phyloP scores from a whole-genome alignment of 495 filamentous ascomycete genomes.

The Lophium mytilinum region DNA sequence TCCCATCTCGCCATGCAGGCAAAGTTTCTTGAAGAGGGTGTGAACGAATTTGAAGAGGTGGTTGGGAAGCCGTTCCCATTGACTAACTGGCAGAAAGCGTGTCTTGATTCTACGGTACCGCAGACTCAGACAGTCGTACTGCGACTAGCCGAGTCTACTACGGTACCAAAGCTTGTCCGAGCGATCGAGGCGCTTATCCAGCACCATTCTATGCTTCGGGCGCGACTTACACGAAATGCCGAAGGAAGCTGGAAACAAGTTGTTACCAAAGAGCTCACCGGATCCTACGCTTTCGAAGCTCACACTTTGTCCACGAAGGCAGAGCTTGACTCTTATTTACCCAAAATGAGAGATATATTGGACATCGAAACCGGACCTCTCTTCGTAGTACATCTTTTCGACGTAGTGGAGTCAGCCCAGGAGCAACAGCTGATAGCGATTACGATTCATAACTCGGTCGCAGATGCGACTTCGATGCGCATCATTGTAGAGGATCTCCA shows the following conservation, averaged over 20 bases:
- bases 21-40: constrained; percentile 10
- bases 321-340: constrained; percentile 1
- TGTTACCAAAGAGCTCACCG: constrained; percentile 19
- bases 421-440: constrained; percentile 12
- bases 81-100: constrained; percentile 64
- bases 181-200: constrained; percentile 15
- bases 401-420: constrained; percentile 1
- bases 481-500: constrained; percentile 20
- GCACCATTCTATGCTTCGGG: constrained; percentile 22
- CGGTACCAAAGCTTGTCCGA: constrained; percentile 38
- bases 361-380: constrained; percentile 15
- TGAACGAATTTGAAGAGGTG: background rate
- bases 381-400: constrained; percentile 17
- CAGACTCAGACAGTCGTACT: constrained; percentile 48
- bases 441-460: constrained; percentile 13
- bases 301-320: constrained; percentile 1
- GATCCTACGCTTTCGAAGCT: constrained; percentile 11
- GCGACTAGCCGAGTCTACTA: constrained; percentile 43
- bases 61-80: constrained; percentile 50
- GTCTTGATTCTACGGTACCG: constrained; percentile 48
- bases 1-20: constrained; percentile 10
- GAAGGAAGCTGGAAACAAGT: constrained; percentile 8
- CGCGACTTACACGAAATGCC: constrained; percentile 10
- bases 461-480: constrained; percentile 11
- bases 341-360: background rate